phyloP scores from a whole-genome alignment of 2,329 filamentous ascomycete species.

The Botrytis elliptica region DNA sequence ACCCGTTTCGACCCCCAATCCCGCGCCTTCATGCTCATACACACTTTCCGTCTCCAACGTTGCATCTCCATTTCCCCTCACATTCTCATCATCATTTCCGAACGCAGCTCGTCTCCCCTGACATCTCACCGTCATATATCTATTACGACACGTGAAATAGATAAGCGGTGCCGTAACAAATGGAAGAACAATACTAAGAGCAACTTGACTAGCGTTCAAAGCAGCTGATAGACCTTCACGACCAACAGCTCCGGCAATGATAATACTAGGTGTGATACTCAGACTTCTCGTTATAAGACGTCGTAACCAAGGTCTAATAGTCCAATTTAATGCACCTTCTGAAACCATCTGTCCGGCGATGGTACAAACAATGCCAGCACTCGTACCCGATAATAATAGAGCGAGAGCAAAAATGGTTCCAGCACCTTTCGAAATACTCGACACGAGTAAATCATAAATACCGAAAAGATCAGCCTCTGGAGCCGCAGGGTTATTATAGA shows the following conservation, averaged over 20 bases:
- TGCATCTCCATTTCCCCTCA: neutral
- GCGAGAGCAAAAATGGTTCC: constrained; percentile 84
- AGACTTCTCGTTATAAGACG: constrained; percentile 75
- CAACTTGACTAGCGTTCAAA: constrained; percentile 75
- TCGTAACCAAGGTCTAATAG: constrained; percentile 72
- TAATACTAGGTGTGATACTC: constrained; percentile 77
- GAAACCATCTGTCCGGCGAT: constrained; percentile 88
- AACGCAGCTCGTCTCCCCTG: neutral
- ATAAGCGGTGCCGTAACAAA: constrained; percentile 82
- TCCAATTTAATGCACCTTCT: constrained; percentile 78
- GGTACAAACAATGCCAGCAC: constrained; percentile 83
- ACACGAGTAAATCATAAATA: constrained; percentile 70
- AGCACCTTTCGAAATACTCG: constrained; percentile 68
- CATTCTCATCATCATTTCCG: constrained; percentile 9
- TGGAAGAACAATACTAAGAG: constrained; percentile 73
- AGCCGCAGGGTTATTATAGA: constrained; percentile 60
- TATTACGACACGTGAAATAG: constrained; percentile 77
- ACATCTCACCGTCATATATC: constrained; percentile 65
- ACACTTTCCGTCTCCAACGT: constrained; percentile 8
- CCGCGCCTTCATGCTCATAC: neutral
- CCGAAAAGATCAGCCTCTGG: constrained; percentile 75
- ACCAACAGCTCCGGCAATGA: constrained; percentile 79
- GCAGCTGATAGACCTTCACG: constrained; percentile 67
- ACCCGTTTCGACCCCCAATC: constrained; percentile 27
- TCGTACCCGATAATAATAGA: constrained; percentile 74